These are phyloP conservation scores for Crithidia mellificae DNA, from an alignment of 208 protist species.

Conservation along the genomic window DNA sequence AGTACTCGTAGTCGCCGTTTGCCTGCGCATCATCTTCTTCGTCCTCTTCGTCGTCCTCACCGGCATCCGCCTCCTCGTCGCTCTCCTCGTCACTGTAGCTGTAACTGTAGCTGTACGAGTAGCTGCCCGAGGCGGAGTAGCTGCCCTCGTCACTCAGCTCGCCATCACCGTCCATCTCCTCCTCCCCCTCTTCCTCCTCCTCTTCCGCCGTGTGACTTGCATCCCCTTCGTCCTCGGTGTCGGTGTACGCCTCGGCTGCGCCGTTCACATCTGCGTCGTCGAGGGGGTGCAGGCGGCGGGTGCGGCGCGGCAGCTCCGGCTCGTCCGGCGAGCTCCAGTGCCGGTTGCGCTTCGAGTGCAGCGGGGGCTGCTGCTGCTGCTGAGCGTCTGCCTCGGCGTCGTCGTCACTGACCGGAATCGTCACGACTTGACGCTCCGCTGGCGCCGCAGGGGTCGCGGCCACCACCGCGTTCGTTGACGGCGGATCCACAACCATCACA, in stretches of 20 bases:
- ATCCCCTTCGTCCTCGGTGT: conserved; percentile 16
- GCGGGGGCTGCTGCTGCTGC: background rate
- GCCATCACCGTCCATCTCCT: no score
- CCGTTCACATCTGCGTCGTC: conserved; percentile 7
- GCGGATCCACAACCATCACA: conserved; percentile 9
- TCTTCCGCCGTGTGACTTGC: conserved; percentile 2
- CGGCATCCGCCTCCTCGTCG: conserved; percentile 19
- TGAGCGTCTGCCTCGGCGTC: conserved; percentile 3
- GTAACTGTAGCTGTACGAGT: conserved; percentile 33
- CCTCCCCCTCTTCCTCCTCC: background rate
- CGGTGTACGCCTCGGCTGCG: background rate
- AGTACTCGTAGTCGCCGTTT: conserved; percentile 48
- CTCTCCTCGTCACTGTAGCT: conserved; percentile 25
- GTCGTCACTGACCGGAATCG: conserved; percentile 12
- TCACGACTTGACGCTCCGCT: conserved; percentile 9
- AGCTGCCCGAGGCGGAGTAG: conserved; percentile 15
- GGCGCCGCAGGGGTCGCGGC: no score
- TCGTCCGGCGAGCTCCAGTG: conserved; percentile 1
- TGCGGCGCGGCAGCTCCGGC: conserved; percentile 7
- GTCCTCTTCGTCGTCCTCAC: conserved; percentile 24
- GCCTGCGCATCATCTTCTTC: conserved; percentile 23
- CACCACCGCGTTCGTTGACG: background rate
- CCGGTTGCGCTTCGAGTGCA: conserved; percentile 12
- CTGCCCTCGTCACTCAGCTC: conserved; percentile 11
- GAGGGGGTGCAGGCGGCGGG: conserved; percentile 17